Conservation (phyloP, 1,284 basidiomycete genomes). For the Ceratobasidium papillatum region DNA sequence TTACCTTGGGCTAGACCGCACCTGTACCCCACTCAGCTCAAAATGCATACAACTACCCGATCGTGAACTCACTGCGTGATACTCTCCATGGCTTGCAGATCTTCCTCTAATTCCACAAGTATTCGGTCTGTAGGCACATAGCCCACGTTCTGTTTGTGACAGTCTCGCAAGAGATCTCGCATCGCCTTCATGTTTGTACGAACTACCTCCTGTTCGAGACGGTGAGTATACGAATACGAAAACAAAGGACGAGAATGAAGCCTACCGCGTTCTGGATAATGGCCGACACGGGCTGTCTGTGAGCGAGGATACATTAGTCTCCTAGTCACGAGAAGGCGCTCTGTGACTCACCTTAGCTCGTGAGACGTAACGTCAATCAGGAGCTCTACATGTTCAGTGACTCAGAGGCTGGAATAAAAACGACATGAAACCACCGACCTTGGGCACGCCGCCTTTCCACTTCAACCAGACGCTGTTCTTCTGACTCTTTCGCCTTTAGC, state of each 20-base stretch:
- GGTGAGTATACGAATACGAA: no score
- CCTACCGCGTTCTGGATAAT: conserved; percentile 44
- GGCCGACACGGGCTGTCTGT: conserved; percentile 49
- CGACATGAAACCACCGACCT: conserved; percentile 41
- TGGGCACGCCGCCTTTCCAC: conserved; percentile 48
- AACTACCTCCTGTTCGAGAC: conserved; percentile 25
- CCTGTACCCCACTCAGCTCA: background rate
- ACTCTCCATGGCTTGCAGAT: conserved; percentile 49
- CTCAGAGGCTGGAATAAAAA: no score
- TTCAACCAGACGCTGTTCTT: conserved; percentile 40
- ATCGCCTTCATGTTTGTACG: conserved; percentile 46
- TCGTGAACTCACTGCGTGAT: conserved; percentile 23
- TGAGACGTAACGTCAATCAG: conserved; percentile 50
- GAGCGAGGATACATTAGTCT: background rate
- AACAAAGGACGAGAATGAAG: background rate
- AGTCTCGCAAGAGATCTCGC: conserved; percentile 13
- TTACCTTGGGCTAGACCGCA: conserved; percentile 33
- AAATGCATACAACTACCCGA: background rate
- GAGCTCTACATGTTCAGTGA: conserved; percentile 42
- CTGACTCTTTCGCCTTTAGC: conserved; percentile 46
- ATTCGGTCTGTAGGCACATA: conserved; percentile 46
- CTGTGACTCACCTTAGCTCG: conserved; percentile 44
- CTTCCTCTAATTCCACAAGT: conserved; percentile 53
- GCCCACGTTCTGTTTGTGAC: background rate
- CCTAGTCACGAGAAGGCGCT: background rate